phyloP scores from a whole-genome alignment of 176 grass and related monocot species.

The Aegilops longissima region DNA sequence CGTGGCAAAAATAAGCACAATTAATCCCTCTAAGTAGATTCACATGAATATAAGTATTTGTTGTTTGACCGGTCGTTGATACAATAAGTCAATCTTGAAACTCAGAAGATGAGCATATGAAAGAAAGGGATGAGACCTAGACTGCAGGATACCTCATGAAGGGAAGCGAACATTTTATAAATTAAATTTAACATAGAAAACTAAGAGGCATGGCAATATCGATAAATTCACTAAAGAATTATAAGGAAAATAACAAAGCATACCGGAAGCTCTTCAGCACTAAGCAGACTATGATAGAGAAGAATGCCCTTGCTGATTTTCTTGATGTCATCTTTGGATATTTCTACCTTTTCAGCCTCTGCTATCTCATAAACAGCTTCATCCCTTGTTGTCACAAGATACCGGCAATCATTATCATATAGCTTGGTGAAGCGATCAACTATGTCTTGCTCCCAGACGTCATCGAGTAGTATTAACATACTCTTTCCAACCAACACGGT shows the following conservation, averaged over 20 bases:
- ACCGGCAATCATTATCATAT: conserved; percentile 72
- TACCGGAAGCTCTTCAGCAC: conserved; percentile 63
- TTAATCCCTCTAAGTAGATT: not conserved
- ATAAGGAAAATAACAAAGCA: not conserved
- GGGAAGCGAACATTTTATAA: conserved; percentile 4
- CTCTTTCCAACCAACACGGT: conserved; percentile 64
- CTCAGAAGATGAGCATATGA: not conserved
- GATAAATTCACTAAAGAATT: not conserved
- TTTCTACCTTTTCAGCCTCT: conserved; percentile 72
- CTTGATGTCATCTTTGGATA: conserved; percentile 79
- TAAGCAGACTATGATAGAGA: conserved; percentile 66
- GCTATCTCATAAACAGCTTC: conserved; percentile 67
- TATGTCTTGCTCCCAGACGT: conserved; percentile 87
- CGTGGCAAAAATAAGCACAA: not conserved
- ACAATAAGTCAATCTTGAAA: conserved; percentile 19
- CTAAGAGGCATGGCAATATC: not conserved
- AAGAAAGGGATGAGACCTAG: not conserved
- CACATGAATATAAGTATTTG: not conserved
- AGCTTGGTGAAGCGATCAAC: conserved; percentile 65
- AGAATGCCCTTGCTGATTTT: conserved; percentile 82
- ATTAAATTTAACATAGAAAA: conserved; percentile 6
- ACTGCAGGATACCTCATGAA: not conserved
- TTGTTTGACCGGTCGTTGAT: not conserved
- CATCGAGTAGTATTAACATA: conserved; percentile 74
- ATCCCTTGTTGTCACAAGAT: conserved; percentile 79